These are phyloP conservation scores for carrot (Daucus carota) DNA, from an alignment of 129 eudicot genomes.

Conservation along the genomic window DH1_v3.0 NC_030382.2:27299001-27299500, in stretches of 20 bases:
- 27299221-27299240: background rate
- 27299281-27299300: background rate
- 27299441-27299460: constrained; percentile 95
- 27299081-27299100: constrained; percentile 11
- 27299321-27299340: background rate
- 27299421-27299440: constrained; percentile 97
- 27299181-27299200: constrained; percentile 75
- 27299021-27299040: constrained; percentile 2
- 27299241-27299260: background rate
- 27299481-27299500: constrained; percentile 20
- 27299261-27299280: background rate
- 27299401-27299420: constrained; percentile 87
- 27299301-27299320: background rate
- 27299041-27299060: background rate
- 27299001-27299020: constrained; percentile 11
- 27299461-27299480: constrained; percentile 79
- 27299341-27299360: constrained; percentile 97
- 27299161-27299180: constrained; percentile 89
- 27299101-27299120: constrained; percentile 8
- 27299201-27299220: constrained; percentile 78
- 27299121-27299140: constrained; percentile 60
- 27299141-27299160: constrained; percentile 89
- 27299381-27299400: constrained; percentile 95
- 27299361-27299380: constrained; percentile 78
- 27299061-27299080: constrained; percentile 11